These are phyloP conservation scores for Neopestalotiopsis clavispora DNA, from an alignment of 2,329 filamentous ascomycete species.

Conservation along the genomic window DNA sequence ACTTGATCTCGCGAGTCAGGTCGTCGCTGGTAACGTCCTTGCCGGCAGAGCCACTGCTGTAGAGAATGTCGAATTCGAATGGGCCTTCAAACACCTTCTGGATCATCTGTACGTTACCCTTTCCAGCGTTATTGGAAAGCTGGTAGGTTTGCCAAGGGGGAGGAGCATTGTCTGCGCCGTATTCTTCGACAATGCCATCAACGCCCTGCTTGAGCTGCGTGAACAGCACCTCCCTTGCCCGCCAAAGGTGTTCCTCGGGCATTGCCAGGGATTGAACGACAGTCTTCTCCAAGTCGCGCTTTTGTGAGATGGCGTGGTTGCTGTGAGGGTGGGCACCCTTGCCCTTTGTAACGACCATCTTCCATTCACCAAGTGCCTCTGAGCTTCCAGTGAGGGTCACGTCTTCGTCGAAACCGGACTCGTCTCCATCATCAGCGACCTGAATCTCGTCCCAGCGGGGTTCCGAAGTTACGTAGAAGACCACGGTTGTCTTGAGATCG, in stretches of 20 bases:
- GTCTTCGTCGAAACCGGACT: conserved; percentile 57
- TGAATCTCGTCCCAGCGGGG: conserved; percentile 69
- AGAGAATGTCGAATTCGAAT: conserved; percentile 94
- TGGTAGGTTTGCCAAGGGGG: conserved; percentile 88
- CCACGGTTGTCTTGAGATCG: conserved; percentile 74
- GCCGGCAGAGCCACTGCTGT: conserved; percentile 75
- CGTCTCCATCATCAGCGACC: conserved; percentile 56
- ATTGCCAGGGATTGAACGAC: conserved; percentile 74
- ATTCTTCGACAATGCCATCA: conserved; percentile 52
- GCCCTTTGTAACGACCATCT: conserved; percentile 76
- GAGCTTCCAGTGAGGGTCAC: conserved; percentile 76
- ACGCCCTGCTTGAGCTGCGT: conserved; percentile 57
- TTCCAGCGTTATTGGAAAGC: conserved; percentile 68
- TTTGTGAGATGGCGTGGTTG: conserved; percentile 68
- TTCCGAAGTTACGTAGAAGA: conserved; percentile 85
- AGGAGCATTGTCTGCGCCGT: conserved; percentile 66
- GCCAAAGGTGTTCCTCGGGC: conserved; percentile 77
- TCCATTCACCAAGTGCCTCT: conserved; percentile 77
- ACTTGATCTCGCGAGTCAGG: conserved; percentile 72
- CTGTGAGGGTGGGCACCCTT: conserved; percentile 64
- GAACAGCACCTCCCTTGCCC: conserved; percentile 71
- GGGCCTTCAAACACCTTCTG: conserved; percentile 90
- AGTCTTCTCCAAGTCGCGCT: conserved; percentile 77
- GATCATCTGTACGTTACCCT: conserved; percentile 83
- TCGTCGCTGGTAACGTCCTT: conserved; percentile 62